A percentile compares a stretch with the other conserved stretches of the same genome.
phyloP scores from a whole-genome alignment of 306 rosid genomes.

The Vigna unguiculata region DNA sequence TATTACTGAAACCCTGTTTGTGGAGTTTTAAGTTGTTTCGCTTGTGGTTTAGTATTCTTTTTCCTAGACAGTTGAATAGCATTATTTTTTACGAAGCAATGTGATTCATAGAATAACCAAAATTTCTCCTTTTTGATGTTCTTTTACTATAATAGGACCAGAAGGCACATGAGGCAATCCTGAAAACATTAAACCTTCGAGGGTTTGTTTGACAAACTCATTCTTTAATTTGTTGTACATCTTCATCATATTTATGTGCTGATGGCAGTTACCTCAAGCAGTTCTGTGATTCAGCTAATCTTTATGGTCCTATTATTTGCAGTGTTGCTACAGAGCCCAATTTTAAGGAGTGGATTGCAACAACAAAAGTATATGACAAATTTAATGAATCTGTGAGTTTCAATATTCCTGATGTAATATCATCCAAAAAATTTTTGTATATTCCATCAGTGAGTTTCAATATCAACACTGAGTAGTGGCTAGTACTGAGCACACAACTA shows the following conservation, averaged over 20 bases:
- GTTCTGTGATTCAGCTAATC: slow-evolving; percentile 25
- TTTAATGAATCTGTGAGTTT: slow-evolving; percentile 60
- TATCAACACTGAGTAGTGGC: slow-evolving; percentile 5
- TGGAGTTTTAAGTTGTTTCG: background rate
- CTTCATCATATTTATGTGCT: slow-evolving; percentile 1
- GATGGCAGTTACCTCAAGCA: background rate
- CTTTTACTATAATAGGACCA: slow-evolving; percentile 67
- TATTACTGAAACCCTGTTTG: slow-evolving; percentile 18
- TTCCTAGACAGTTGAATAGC: background rate
- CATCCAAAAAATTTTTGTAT: background rate
- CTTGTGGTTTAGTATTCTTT: background rate
- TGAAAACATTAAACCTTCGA: slow-evolving; percentile 66
- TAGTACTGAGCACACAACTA: slow-evolving; percentile 22
- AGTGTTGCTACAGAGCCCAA: slow-evolving; percentile 69
- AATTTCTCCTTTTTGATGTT: slow-evolving; percentile 28
- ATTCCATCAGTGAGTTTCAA: slow-evolving; percentile 4
- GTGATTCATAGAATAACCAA: slow-evolving; percentile 35
- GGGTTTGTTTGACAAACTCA: slow-evolving; percentile 62
- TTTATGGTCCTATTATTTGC: slow-evolving; percentile 38
- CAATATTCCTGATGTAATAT: slow-evolving; percentile 24
- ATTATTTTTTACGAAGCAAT: background rate
- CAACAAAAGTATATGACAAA: slow-evolving; percentile 61
- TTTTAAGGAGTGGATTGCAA: slow-evolving; percentile 70
- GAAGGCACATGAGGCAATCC: slow-evolving; percentile 84
- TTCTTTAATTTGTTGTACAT: slow-evolving; percentile 25